A percentile compares a stretch with the other conserved stretches of the same genome.
phyloP scores from a whole-genome alignment of 2,329 filamentous ascomycete species.

The Botryosphaeria dothidea region DNA sequence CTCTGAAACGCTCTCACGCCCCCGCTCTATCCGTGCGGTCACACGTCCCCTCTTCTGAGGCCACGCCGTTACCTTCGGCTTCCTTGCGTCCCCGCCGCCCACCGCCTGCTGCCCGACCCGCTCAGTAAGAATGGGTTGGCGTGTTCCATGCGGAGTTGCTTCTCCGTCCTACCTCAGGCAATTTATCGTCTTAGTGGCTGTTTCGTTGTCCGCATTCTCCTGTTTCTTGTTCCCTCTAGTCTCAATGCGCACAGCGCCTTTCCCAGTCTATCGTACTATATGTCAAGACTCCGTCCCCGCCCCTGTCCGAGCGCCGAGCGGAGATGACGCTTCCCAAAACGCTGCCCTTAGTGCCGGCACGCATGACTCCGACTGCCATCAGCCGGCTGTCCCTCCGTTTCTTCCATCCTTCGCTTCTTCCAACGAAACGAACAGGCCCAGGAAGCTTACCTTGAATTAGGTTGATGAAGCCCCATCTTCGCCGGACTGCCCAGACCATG shows the following conservation, averaged over 20 bases:
- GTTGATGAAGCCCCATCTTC: background rate
- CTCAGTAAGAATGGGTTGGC: too few species aligned
- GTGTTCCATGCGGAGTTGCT: background rate
- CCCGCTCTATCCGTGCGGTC: background rate
- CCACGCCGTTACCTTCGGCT: background rate
- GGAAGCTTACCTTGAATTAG: background rate
- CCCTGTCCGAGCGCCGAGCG: conserved; percentile 5
- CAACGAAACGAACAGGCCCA: background rate
- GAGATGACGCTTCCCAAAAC: background rate
- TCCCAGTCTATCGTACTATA: background rate
- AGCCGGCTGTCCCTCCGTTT: background rate
- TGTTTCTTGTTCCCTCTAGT: background rate
- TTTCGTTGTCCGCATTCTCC: background rate
- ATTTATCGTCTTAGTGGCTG: background rate
- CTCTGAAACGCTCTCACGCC: conserved; percentile 2
- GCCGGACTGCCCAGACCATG: background rate
- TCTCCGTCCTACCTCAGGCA: background rate
- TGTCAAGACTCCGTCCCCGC: background rate
- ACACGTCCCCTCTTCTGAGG: background rate
- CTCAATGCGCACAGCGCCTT: background rate
- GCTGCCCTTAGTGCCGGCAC: background rate
- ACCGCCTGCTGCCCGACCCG: background rate
- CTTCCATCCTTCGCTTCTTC: background rate
- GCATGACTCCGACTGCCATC: conserved; percentile 10
- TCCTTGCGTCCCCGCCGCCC: background rate